Evolutionary conservation across 768 basidiomycete species (phyloP).

Genomic region (Pisolithus sp.): DNA sequence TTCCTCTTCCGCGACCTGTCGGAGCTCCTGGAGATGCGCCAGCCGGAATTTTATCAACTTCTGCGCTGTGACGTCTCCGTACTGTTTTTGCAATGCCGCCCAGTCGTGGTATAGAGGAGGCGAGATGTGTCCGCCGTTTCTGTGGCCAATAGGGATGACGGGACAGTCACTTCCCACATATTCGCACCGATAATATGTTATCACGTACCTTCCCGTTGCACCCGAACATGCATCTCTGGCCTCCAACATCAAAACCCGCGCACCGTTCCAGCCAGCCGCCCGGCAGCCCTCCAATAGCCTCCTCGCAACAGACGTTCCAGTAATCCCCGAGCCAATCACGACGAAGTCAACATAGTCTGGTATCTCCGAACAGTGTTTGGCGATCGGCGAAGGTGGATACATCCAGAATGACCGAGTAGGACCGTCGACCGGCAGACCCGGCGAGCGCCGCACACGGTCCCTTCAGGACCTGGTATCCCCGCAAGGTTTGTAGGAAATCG

Average conservation of each 20-base stretch:
- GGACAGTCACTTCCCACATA: background rate
- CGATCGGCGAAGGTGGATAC: slow-evolving; percentile 43
- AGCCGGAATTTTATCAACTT: slow-evolving; percentile 56
- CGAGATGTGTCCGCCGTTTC: slow-evolving; percentile 68
- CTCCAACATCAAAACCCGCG: slow-evolving; percentile 69
- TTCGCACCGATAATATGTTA: background rate
- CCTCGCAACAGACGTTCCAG: slow-evolving; percentile 56
- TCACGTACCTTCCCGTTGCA: slow-evolving; percentile 57
- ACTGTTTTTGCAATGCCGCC: slow-evolving; percentile 33
- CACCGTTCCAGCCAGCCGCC: slow-evolving; percentile 12
- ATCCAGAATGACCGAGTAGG: slow-evolving; percentile 63
- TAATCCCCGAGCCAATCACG: slow-evolving; percentile 74
- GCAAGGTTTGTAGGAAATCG: slow-evolving; percentile 15
- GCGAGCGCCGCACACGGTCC: slow-evolving; percentile 33
- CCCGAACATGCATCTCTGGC: slow-evolving; percentile 73
- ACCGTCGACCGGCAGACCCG: slow-evolving; percentile 53
- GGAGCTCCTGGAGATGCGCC: slow-evolving; percentile 46
- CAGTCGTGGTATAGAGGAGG: slow-evolving; percentile 60
- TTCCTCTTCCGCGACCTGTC: slow-evolving; percentile 47
- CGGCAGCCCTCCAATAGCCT: slow-evolving; percentile 38
- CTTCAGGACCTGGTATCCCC: slow-evolving; percentile 21
- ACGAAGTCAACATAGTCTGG: slow-evolving; percentile 53
- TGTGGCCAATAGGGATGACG: slow-evolving; percentile 14
- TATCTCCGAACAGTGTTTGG: slow-evolving; percentile 28
- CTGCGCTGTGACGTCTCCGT: slow-evolving; percentile 43